A percentile compares a stretch with the other conserved stretches of the same genome.
These are phyloP conservation scores for Malus hybrid DNA, from an alignment of 331 rosid species.

Conservation along the genomic window DNA sequence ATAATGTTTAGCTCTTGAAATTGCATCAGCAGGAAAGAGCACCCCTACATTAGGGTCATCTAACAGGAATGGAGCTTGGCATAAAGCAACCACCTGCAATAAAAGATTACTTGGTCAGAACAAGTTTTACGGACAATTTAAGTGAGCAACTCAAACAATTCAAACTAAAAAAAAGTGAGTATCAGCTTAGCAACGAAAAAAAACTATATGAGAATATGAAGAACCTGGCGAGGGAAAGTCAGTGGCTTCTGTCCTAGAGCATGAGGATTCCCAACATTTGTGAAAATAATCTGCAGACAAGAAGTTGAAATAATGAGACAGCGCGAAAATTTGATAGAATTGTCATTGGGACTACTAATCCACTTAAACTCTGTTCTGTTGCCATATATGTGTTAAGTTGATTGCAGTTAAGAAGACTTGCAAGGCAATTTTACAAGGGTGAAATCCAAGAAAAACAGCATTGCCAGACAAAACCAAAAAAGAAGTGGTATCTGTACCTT, in stretches of 20 bases:
- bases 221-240: constrained; percentile 95
- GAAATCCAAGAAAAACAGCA: constrained; percentile 9
- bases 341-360: neutral
- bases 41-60: constrained; percentile 92
- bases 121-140: neutral
- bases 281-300: constrained; percentile 71
- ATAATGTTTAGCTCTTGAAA: constrained; percentile 84
- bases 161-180: constrained; percentile 8
- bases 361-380: neutral
- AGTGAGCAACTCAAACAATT: neutral
- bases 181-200: constrained; percentile 5
- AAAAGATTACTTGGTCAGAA: constrained; percentile 14
- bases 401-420: neutral
- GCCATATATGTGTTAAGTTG: neutral
- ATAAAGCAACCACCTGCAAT: constrained; percentile 85
- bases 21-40: constrained; percentile 96
- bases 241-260: constrained; percentile 96
- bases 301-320: constrained; percentile 10
- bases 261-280: constrained; percentile 97
- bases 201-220: constrained; percentile 11
- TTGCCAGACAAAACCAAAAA: neutral
- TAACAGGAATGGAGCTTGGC: constrained; percentile 98
- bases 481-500: constrained; percentile 42
- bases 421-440: neutral
- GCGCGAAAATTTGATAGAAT: neutral